These are phyloP conservation scores for Nicotiana tabacum DNA, from an alignment of 257 asterid species.

Conservation along the genomic window DNA sequence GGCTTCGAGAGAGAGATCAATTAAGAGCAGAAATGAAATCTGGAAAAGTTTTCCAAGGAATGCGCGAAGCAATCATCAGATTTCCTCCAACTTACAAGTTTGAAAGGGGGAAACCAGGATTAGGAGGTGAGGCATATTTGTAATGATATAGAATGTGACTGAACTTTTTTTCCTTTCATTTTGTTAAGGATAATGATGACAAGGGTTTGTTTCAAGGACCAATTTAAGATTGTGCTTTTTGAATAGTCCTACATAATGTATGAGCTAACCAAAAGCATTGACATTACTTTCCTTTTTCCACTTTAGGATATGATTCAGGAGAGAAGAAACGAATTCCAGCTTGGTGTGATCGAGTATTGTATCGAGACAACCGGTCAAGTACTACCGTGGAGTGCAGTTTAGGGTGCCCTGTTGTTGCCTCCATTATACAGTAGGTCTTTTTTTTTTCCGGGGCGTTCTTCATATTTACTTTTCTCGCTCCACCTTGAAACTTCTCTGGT, in stretches of 20 bases:
- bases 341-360: constrained; percentile 89
- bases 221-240: background rate
- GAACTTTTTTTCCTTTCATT: background rate
- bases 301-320: constrained; percentile 90
- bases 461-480: background rate
- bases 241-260: background rate
- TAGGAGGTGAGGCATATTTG: constrained; percentile 59
- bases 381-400: constrained; percentile 68
- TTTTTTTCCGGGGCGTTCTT: background rate
- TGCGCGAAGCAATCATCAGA: constrained; percentile 86
- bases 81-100: constrained; percentile 96
- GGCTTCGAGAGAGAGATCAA: constrained; percentile 97
- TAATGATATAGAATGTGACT: background rate
- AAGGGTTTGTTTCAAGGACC: background rate
- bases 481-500: background rate
- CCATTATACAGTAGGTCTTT: constrained; percentile 59
- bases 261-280: background rate
- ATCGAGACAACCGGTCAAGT: constrained; percentile 66
- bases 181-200: background rate
- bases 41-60: constrained; percentile 90
- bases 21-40: constrained; percentile 87
- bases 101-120: constrained; percentile 82
- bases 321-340: constrained; percentile 97
- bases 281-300: background rate
- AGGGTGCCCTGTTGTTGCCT: constrained; percentile 86